Conservation (phyloP, 2,329 filamentous ascomycete genomes). For the Chrysosporium keratinophilum region DNA sequence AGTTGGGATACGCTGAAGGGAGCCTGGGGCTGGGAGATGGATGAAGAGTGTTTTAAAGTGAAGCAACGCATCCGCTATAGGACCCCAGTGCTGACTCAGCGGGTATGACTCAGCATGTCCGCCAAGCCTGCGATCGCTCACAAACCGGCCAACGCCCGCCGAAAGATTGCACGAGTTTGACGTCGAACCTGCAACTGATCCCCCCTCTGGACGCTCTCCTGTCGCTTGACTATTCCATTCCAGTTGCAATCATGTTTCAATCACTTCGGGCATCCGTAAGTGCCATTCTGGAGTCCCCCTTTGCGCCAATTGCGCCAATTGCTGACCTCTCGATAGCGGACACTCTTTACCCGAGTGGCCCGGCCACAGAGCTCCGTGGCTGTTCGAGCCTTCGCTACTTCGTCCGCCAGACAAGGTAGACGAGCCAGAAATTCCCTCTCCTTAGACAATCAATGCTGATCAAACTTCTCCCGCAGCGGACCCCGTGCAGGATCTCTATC, state of each 20-base stretch:
- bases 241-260: conserved; percentile 17
- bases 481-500: conserved; percentile 94
- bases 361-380: conserved; percentile 47
- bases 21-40: conserved; percentile 4
- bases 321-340: conserved; percentile 40
- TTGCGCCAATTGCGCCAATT: conserved; percentile 17
- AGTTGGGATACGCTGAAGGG: conserved; percentile 9
- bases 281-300: background rate
- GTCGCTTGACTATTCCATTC: conserved; percentile 4
- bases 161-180: conserved; percentile 4
- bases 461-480: conserved; percentile 56
- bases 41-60: background rate
- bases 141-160: conserved; percentile 1
- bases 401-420: conserved; percentile 53
- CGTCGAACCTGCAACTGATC: conserved; percentile 7
- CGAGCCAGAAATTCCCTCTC: conserved; percentile 27
- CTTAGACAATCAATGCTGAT: conserved; percentile 21
- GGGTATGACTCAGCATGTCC: background rate
- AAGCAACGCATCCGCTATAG: background rate
- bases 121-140: background rate
- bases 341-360: conserved; percentile 50
- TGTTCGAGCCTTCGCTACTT: conserved; percentile 55
- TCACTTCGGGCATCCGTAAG: conserved; percentile 17
- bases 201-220: conserved; percentile 8
- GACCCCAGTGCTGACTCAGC: too few relatives aligned